phyloP scores from a whole-genome alignment of 2,329 filamentous ascomycete genomes.

The Phialocephala sp. region DNA sequence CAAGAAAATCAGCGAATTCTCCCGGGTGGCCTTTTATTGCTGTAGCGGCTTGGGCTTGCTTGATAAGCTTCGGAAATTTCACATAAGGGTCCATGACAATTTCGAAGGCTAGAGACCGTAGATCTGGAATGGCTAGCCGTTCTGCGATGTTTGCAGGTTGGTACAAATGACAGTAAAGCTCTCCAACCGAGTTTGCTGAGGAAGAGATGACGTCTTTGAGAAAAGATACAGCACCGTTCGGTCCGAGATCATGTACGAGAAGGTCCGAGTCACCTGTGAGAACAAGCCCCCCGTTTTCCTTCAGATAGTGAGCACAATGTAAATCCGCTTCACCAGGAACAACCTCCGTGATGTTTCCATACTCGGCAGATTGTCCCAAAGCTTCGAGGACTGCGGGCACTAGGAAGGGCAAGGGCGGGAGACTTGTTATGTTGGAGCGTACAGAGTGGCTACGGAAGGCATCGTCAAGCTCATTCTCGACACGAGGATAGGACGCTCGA shows the following conservation, averaged over 20 bases:
- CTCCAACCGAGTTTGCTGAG: slow-evolving; percentile 23
- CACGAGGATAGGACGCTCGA: slow-evolving; percentile 17
- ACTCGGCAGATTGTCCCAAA: slow-evolving; percentile 54
- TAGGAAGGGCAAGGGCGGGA: slow-evolving; percentile 66
- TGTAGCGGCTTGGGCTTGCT: slow-evolving; percentile 31
- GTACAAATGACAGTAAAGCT: slow-evolving; percentile 42
- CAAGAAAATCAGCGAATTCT: slow-evolving; percentile 35
- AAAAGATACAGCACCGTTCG: slow-evolving; percentile 67
- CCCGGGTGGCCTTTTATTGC: slow-evolving; percentile 26
- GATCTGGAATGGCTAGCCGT: slow-evolving; percentile 49
- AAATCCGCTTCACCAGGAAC: slow-evolving; percentile 86
- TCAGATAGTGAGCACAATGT: slow-evolving; percentile 73
- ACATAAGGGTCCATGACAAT: slow-evolving; percentile 36
- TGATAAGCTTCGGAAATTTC: slow-evolving; percentile 36
- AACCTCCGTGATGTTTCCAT: slow-evolving; percentile 55
- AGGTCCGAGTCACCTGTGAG: slow-evolving; percentile 90
- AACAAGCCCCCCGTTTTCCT: slow-evolving; percentile 58
- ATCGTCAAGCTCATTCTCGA: slow-evolving; percentile 31
- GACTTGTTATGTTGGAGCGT: slow-evolving; percentile 36
- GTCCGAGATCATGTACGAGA: slow-evolving; percentile 72
- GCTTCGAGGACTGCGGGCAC: slow-evolving; percentile 79
- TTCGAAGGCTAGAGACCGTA: slow-evolving; percentile 47
- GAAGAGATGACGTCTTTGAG: slow-evolving; percentile 62
- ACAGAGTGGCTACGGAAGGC: slow-evolving; percentile 34
- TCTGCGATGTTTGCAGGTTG: slow-evolving; percentile 51